Evolutionary conservation across 768 basidiomycete genomes (phyloP).

Genomic region (Lentinula edodes): DNA sequence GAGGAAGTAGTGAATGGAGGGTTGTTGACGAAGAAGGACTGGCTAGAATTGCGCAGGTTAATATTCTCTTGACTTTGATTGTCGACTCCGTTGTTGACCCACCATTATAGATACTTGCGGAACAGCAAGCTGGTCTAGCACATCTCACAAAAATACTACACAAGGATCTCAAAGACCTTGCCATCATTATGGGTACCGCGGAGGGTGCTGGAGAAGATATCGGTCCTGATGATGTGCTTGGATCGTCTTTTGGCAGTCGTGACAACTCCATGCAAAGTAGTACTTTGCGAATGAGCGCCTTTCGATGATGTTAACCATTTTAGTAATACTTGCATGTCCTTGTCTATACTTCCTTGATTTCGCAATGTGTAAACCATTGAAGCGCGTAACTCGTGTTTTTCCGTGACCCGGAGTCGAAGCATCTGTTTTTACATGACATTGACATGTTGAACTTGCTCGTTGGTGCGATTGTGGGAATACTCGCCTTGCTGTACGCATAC

Average conservation of each 20-base stretch:
- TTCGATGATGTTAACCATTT: background rate
- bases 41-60: slow-evolving; percentile 67
- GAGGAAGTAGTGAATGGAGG: slow-evolving; percentile 55
- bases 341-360: background rate
- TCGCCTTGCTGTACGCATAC: background rate
- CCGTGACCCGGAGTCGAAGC: background rate
- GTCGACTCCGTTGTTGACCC: background rate
- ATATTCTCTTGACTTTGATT: slow-evolving; percentile 6
- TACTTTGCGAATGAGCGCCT: background rate
- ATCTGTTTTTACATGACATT: background rate
- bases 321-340: background rate
- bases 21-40: slow-evolving; percentile 87
- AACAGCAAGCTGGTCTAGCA: slow-evolving; percentile 76
- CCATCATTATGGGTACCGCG: slow-evolving; percentile 50
- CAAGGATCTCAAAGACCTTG: slow-evolving; percentile 57
- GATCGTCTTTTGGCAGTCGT: background rate
- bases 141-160: slow-evolving; percentile 76
- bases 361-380: background rate
- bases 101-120: slow-evolving; percentile 53
- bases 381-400: background rate
- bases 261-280: background rate
- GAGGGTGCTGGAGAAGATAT: slow-evolving; percentile 25
- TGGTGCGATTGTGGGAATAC: background rate
- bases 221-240: background rate
- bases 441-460: background rate